Percentiles rank a stretch among this genome's conserved stretches.
Conservation (phyloP, 2,329 filamentous ascomycete species). For the Cercospora sp. region DNA sequence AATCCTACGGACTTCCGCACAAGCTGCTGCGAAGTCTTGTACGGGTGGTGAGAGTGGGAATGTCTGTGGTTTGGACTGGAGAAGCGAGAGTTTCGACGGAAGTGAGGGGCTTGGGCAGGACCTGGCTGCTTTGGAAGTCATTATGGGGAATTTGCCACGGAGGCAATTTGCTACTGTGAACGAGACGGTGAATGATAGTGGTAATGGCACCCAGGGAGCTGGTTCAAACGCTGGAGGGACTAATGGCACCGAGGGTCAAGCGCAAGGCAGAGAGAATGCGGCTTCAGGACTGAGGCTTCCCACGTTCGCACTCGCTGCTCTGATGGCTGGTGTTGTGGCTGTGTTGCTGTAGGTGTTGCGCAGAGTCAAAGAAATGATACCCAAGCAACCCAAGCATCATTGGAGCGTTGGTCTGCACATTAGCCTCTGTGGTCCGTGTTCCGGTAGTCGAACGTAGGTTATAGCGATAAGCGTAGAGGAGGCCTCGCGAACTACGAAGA, state of each 20-base stretch:
- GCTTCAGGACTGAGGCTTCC: slow-evolving; percentile 91
- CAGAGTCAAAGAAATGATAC: background rate
- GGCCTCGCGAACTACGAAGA: too few species aligned
- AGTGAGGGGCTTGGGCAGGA: slow-evolving; percentile 54
- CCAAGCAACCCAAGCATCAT: too few species aligned
- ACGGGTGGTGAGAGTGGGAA: slow-evolving; percentile 46
- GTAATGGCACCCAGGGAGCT: background rate
- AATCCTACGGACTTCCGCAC: slow-evolving; percentile 47
- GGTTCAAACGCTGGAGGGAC: background rate
- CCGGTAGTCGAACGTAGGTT: too few species aligned
- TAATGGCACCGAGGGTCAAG: background rate
- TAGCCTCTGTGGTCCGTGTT: too few species aligned
- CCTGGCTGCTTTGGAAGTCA: slow-evolving; percentile 55
- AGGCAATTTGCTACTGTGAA: slow-evolving; percentile 16
- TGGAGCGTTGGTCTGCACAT: background rate
- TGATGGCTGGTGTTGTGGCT: background rate
- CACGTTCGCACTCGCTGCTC: slow-evolving; percentile 52
- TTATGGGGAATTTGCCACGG: slow-evolving; percentile 43
- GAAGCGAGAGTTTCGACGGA: slow-evolving; percentile 44
- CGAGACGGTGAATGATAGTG: background rate
- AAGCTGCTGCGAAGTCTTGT: slow-evolving; percentile 56
- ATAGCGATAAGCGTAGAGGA: too few species aligned
- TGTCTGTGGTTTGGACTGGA: slow-evolving; percentile 46
- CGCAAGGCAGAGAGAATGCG: background rate
- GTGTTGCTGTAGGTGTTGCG: background rate